Evolutionary conservation across 495 filamentous ascomycete genomes (phyloP), one percentile per base, ranked within the genome.

Genomic region (Aspergillus ostianus): DNA sequence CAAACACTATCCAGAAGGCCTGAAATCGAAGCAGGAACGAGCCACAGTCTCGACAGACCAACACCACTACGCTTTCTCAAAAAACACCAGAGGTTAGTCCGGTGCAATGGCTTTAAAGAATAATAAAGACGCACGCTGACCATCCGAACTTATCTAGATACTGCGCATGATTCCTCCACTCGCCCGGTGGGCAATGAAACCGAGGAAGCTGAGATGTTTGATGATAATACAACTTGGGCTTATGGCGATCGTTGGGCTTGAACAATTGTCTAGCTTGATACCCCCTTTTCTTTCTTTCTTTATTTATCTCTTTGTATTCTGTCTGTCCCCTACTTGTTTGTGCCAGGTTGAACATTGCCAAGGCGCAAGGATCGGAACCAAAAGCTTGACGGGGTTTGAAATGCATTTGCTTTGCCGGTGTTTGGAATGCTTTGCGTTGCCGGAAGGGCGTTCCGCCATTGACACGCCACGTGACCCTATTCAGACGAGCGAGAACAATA

Each of bases 1-100:
- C 23, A 67, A 60, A 58, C 70, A 77, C 61, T 82, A 83, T 55
- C 80, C 81, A 12, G 70, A 67, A 53, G 58, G 66, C 23, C 68
- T 67, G 60, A 58, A 55, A 19, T 64, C 52, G 26, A 29, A 58
- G 21, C 32, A 57, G 32, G 55, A 59, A 23, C 51, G 51, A 51
- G 45, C 20, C 15, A 15, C 36, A 17, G 36, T 41, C 13, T 17
- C 36, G 4, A 12, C 36, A 41, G 36, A 41, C 36, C 13, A 41
- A 15, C 13, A 41, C 12, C 15, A 41, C 3, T 13, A 17, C 13
- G 36, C 36, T 41, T 41, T 4, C 15, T 6, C 15, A 41, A 1
- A 13, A 15, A 41, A 41, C 27, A 41, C 49, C 23, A 62, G 27
- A 13, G 61, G 64, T 66, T 62, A 69, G 64, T 63, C 54, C 17